phyloP scores from a whole-genome alignment of 192 early-diverging fungal species.

The Jimgerdemannia flammicorona region DNA sequence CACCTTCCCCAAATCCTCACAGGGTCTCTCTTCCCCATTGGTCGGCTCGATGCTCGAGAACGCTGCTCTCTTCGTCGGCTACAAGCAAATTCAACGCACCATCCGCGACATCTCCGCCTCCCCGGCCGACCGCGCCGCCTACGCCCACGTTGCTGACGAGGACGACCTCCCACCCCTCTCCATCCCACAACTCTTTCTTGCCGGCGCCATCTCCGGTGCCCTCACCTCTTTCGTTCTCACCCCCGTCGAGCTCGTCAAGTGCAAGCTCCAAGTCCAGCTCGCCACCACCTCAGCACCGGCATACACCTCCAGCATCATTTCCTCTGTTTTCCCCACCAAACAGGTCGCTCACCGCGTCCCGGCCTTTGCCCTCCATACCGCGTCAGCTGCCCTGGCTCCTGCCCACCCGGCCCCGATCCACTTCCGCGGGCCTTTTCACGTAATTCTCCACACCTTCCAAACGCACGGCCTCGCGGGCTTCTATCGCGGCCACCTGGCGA shows the following conservation, averaged over 20 bases:
- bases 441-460: slow-evolving; percentile 38
- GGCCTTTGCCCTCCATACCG: slow-evolving; percentile 10
- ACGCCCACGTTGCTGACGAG: slow-evolving; percentile 11
- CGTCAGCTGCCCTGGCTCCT: slow-evolving; percentile 2
- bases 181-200: slow-evolving; percentile 66
- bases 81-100: slow-evolving; percentile 74
- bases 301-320: neutral
- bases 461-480: slow-evolving; percentile 56
- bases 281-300: slow-evolving; percentile 15
- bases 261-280: slow-evolving; percentile 91
- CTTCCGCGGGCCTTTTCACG: slow-evolving; percentile 43
- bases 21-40: slow-evolving; percentile 89
- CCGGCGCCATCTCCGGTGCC: slow-evolving; percentile 84
- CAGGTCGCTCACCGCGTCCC: slow-evolving; percentile 23
- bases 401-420: slow-evolving; percentile 10
- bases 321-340: neutral
- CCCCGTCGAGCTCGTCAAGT: slow-evolving; percentile 95
- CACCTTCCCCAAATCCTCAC: neutral
- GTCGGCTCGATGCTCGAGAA: slow-evolving; percentile 95
- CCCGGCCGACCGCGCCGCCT: slow-evolving; percentile 12
- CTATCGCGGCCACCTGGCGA: slow-evolving; percentile 78
- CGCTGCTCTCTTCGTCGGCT: slow-evolving; percentile 83
- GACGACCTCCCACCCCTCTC: slow-evolving; percentile 41
- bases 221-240: slow-evolving; percentile 87
- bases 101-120: slow-evolving; percentile 51